These are phyloP conservation scores for Harrya chromipes DNA, from an alignment of 768 basidiomycete species.

Conservation along the genomic window DNA sequence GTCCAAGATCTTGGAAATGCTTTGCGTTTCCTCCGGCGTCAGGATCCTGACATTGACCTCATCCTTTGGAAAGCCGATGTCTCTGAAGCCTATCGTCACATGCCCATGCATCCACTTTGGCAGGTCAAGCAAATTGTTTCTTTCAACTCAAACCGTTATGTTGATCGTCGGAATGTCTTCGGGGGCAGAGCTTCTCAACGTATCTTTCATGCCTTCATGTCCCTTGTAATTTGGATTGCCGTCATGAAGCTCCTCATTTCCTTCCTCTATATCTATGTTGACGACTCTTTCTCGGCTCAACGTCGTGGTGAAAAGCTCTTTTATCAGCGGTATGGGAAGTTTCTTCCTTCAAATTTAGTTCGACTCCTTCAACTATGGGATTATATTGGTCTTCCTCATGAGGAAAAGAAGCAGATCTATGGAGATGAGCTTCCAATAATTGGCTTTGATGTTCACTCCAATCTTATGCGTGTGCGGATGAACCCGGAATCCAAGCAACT, in stretches of 20 bases:
- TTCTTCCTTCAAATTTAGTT: background rate
- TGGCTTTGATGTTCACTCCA: too few species aligned
- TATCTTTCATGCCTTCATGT: slow-evolving; percentile 32
- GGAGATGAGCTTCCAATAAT: too few species aligned
- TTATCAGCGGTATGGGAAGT: background rate
- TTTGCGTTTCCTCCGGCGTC: rapidly evolving
- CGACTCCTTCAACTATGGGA: slow-evolving; percentile 32
- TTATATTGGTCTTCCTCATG: slow-evolving; percentile 27
- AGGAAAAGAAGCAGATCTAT: too few species aligned
- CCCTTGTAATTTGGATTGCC: slow-evolving; percentile 31
- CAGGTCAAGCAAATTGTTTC: slow-evolving; percentile 39
- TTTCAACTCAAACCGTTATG: slow-evolving; percentile 7
- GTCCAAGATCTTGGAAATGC: slow-evolving; percentile 30
- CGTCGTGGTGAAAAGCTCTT: background rate
- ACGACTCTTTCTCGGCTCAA: slow-evolving; percentile 23
- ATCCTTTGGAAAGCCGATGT: slow-evolving; percentile 37
- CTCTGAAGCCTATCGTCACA: slow-evolving; percentile 31
- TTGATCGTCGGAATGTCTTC: slow-evolving; percentile 28
- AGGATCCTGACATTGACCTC: background rate
- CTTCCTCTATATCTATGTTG: slow-evolving; percentile 24
- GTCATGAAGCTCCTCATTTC: slow-evolving; percentile 13
- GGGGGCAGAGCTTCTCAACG: slow-evolving; percentile 16
- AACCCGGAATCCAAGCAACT: too few species aligned
- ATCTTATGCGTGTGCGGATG: too few species aligned
- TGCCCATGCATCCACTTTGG: slow-evolving; percentile 40